Evolutionary conservation across 768 basidiomycete genomes (phyloP).

Genomic region (Tephrocybe sp.): DNA sequence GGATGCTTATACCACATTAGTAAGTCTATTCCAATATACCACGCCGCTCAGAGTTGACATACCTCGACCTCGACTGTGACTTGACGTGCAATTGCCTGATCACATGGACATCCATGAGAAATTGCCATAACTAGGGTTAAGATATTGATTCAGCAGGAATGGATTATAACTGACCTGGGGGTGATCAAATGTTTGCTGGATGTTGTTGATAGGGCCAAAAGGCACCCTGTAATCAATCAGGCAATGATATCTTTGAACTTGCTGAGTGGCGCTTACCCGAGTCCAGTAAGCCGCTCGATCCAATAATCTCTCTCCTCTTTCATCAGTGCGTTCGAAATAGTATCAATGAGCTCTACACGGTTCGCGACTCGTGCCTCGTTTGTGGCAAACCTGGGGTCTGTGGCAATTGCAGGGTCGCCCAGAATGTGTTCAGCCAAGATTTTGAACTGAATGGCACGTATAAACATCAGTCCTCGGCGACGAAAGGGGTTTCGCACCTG

Average conservation of each 20-base stretch:
- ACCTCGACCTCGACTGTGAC: slow-evolving; percentile 80
- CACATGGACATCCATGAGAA: slow-evolving; percentile 9
- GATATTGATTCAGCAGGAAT: not conserved
- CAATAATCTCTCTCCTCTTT: slow-evolving; percentile 65
- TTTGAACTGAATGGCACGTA: slow-evolving; percentile 51
- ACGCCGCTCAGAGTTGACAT: slow-evolving; percentile 29
- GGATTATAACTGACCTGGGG: slow-evolving; percentile 49
- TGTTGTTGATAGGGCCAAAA: slow-evolving; percentile 91
- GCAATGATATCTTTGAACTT: not conserved
- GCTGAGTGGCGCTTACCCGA: slow-evolving; percentile 52
- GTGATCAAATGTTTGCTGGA: slow-evolving; percentile 85
- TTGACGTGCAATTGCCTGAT: slow-evolving; percentile 69
- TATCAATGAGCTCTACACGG: slow-evolving; percentile 61
- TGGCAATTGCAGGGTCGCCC: slow-evolving; percentile 52
- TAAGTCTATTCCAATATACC: slow-evolving; percentile 23
- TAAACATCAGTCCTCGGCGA: not conserved
- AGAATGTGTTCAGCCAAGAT: slow-evolving; percentile 65
- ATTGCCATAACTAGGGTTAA: not conserved
- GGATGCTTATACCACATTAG: slow-evolving; percentile 51
- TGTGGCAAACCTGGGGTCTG: slow-evolving; percentile 63
- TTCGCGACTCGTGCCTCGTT: slow-evolving; percentile 78
- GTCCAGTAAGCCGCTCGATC: slow-evolving; percentile 71
- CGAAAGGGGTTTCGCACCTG: slow-evolving; percentile 45
- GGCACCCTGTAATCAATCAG: slow-evolving; percentile 53
- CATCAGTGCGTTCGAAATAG: slow-evolving; percentile 63